phyloP scores from a whole-genome alignment of 805 yeast species.

The Candida andamanensis region DNA sequence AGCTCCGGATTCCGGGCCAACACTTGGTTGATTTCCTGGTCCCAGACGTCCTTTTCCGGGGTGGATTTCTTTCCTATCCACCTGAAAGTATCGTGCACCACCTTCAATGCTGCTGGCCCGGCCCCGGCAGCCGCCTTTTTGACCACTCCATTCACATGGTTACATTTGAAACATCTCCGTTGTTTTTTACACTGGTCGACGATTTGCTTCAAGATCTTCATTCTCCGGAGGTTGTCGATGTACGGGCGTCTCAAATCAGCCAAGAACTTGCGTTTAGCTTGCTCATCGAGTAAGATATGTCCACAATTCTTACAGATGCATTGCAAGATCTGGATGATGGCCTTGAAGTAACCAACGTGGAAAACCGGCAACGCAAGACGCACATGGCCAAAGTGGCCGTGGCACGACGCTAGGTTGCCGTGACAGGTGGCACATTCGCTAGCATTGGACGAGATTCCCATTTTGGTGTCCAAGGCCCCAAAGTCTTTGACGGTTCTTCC shows the following conservation, averaged over 20 bases:
- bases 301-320: constrained; percentile 90
- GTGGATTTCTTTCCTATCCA: constrained; percentile 90
- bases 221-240: constrained; percentile 84
- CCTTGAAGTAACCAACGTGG: constrained; percentile 95
- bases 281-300: constrained; percentile 67
- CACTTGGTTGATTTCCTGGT: constrained; percentile 76
- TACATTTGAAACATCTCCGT: constrained; percentile 83
- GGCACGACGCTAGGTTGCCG: constrained; percentile 89
- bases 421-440: constrained; percentile 87
- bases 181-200: constrained; percentile 94
- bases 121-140: constrained; percentile 92
- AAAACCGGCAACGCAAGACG: constrained; percentile 92
- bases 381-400: constrained; percentile 97
- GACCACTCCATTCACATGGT: constrained; percentile 91
- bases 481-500: constrained; percentile 76
- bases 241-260: constrained; percentile 83
- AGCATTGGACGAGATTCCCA: constrained; percentile 92
- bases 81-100: constrained; percentile 92
- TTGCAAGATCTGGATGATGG: constrained; percentile 82
- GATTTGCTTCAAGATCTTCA: constrained; percentile 79
- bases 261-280: constrained; percentile 60
- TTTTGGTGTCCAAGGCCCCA: constrained; percentile 87
- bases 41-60: constrained; percentile 83
- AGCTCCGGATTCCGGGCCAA: constrained; percentile 76
- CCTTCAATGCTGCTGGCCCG: constrained; percentile 89